Conservation (phyloP, 2,329 filamentous ascomycete genomes). For the Colletotrichum graminicola region DNA sequence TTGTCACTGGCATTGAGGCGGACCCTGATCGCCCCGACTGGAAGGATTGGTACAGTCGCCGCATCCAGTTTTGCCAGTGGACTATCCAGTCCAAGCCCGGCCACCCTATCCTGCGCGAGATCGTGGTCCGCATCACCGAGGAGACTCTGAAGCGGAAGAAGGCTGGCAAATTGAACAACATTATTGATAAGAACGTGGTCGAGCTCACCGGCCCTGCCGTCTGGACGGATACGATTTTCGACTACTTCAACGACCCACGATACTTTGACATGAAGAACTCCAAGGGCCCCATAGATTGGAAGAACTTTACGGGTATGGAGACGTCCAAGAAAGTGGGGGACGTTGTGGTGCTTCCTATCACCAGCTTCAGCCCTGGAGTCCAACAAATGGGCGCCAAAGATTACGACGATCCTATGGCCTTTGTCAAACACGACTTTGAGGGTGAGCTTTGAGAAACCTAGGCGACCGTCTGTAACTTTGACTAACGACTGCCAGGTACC, state of each 20-base stretch:
- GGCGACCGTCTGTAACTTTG: neutral
- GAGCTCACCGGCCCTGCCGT: constrained; percentile 95
- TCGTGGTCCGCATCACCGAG: constrained; percentile 87
- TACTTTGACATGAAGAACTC: constrained; percentile 86
- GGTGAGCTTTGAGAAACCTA: constrained; percentile 65
- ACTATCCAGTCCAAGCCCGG: constrained; percentile 97
- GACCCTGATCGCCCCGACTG: constrained; percentile 94
- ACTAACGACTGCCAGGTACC: constrained; percentile 63
- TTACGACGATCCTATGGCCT: constrained; percentile 92
- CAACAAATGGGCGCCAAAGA: constrained; percentile 93
- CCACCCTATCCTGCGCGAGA: constrained; percentile 89
- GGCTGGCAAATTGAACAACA: constrained; percentile 70
- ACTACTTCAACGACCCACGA: constrained; percentile 90
- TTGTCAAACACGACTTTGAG: constrained; percentile 97
- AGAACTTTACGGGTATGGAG: constrained; percentile 90
- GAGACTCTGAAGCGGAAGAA: constrained; percentile 82
- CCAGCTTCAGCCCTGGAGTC: constrained; percentile 95
- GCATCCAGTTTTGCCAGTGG: constrained; percentile 99
- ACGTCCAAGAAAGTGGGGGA: constrained; percentile 89
- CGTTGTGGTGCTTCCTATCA: constrained; percentile 93
- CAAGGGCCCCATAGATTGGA: constrained; percentile 82
- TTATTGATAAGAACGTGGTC: constrained; percentile 78
- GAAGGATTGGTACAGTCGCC: constrained; percentile 94
- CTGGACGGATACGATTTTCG: constrained; percentile 94
- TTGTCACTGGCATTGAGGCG: constrained; percentile 95